Evolutionary conservation across 176 grass and related monocot genomes (phyloP).

Genomic region (Triticum turgidum): DNA sequence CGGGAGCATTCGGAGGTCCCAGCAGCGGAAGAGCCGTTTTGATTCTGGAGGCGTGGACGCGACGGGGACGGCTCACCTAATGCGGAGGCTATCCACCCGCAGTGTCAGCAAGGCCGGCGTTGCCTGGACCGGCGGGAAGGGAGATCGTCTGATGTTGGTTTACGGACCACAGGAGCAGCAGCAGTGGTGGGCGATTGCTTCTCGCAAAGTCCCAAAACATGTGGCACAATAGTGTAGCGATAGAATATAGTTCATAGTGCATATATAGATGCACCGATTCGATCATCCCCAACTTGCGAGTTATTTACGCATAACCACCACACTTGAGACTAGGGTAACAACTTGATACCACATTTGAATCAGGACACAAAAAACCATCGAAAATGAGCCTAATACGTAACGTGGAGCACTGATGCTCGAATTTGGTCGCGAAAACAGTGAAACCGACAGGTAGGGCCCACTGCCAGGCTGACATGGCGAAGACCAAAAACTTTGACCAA

Average conservation of each 20-base stretch:
- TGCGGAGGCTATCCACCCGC: neutral
- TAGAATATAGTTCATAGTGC: neutral
- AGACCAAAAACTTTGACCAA: no score
- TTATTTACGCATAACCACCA: no score
- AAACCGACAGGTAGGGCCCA: no score
- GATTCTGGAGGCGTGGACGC: slow-evolving; percentile 17
- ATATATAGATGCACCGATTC: slow-evolving; percentile 1
- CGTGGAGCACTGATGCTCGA: no score
- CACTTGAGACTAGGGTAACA: no score
- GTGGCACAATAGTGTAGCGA: neutral
- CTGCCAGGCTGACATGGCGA: no score
- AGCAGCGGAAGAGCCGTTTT: neutral
- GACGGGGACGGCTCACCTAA: slow-evolving; percentile 13
- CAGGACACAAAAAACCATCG: no score
- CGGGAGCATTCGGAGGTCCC: neutral
- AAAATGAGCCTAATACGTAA: no score
- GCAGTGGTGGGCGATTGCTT: neutral
- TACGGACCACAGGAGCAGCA: neutral
- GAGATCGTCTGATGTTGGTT: neutral
- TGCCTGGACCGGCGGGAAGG: neutral
- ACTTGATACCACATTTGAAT: no score
- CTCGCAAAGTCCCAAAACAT: neutral
- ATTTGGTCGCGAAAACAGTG: no score
- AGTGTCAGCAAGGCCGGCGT: slow-evolving; percentile 1
- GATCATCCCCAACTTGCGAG: neutral